Evolutionary conservation across 768 basidiomycete species (phyloP).

Genomic region (Suillus subaureus): DNA sequence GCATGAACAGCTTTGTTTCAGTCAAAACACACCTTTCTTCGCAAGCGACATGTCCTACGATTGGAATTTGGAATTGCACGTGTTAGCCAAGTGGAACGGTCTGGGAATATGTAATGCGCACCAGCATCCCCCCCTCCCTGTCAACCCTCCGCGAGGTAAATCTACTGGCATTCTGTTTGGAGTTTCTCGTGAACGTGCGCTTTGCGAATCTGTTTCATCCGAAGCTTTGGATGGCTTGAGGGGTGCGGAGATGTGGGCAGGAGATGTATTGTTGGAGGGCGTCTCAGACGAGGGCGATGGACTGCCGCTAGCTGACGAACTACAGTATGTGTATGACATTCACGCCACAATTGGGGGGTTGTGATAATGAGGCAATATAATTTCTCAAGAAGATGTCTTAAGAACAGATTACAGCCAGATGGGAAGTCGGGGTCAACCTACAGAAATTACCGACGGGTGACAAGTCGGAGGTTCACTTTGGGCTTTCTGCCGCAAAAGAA

Average conservation of each 20-base stretch:
- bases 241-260: constrained; percentile 40
- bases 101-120: constrained; percentile 39
- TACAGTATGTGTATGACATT: constrained; percentile 56
- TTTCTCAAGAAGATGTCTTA: constrained; percentile 29
- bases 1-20: neutral
- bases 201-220: constrained; percentile 34
- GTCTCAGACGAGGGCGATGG: constrained; percentile 50
- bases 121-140: constrained; percentile 81
- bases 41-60: constrained; percentile 77
- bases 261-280: constrained; percentile 46
- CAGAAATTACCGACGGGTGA: constrained; percentile 31
- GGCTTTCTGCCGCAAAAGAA: constrained; percentile 25
- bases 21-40: constrained; percentile 67
- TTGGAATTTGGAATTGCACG: constrained; percentile 5
- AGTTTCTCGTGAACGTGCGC: constrained; percentile 36
- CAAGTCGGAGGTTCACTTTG: constrained; percentile 33
- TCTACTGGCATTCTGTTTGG: constrained; percentile 50
- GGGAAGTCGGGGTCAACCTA: constrained; percentile 28
- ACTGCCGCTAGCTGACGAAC: constrained; percentile 48
- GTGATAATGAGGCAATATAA: constrained; percentile 26
- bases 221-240: constrained; percentile 39
- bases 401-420: constrained; percentile 22
- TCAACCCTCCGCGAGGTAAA: constrained; percentile 53
- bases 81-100: constrained; percentile 7
- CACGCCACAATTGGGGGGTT: constrained; percentile 13